Evolutionary conservation across 1,284 basidiomycete genomes (phyloP).

Genomic region (Mycosarcoma mackinlayi): DNA sequence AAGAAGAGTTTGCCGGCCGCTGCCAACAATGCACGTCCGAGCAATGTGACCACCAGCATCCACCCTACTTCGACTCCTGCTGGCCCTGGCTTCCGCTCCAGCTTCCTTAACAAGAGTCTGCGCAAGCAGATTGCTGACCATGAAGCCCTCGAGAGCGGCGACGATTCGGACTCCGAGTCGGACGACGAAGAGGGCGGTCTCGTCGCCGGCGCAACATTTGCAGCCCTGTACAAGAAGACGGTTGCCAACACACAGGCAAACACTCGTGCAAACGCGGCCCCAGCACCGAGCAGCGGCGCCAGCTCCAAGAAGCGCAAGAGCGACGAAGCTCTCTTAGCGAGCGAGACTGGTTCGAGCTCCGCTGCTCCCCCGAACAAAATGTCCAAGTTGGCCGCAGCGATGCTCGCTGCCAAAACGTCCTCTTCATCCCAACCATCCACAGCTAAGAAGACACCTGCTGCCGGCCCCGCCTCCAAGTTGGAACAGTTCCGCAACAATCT

Average conservation of each 20-base stretch:
- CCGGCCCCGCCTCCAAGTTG: conserved; percentile 43
- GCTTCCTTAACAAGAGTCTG: conserved; percentile 65
- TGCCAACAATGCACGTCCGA: conserved; percentile 18
- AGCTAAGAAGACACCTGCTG: conserved; percentile 20
- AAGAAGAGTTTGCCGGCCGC: conserved; percentile 51
- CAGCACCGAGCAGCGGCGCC: background rate
- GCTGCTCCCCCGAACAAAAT: conserved; percentile 35
- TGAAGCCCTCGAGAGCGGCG: conserved; percentile 31
- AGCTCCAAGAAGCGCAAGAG: conserved; percentile 48
- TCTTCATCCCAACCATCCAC: conserved; percentile 15
- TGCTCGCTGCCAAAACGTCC: conserved; percentile 27
- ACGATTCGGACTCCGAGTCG: conserved; percentile 35
- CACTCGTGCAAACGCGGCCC: conserved; percentile 37
- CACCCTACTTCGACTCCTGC: conserved; percentile 50
- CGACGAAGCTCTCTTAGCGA: conserved; percentile 26
- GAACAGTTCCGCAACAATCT: conserved; percentile 50
- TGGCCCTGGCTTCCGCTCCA: conserved; percentile 49
- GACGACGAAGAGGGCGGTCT: conserved; percentile 31
- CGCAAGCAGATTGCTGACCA: conserved; percentile 57
- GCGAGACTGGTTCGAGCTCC: conserved; percentile 11
- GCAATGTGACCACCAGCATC: conserved; percentile 27
- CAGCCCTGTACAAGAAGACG: conserved; percentile 29
- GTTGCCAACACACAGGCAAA: conserved; percentile 45
- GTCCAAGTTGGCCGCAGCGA: conserved; percentile 30
- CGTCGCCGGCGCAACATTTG: conserved; percentile 30